Evolutionary conservation across 169 alveolate genomes (phyloP), one percentile per base, ranked within the genome.

Genomic region (Eimeria tenella): DNA sequence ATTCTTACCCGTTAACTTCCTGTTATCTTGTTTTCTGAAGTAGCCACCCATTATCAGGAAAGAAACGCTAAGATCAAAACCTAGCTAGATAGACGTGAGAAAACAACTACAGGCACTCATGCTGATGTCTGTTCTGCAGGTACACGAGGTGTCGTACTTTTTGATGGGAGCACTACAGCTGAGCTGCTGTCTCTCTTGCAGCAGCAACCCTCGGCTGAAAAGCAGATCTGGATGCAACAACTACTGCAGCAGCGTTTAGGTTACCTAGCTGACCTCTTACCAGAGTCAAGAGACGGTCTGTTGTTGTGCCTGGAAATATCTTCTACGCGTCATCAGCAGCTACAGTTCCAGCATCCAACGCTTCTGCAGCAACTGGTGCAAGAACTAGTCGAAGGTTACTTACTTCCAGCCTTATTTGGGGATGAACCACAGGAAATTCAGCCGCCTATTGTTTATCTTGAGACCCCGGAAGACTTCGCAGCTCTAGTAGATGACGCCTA

Each of bases 181-280:
- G 91, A 42, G 11, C 31, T 84, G 81, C 75, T 84, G 19, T 62
- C 42, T 31, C 15, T 84, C 23, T 23, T 84, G 63, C 75, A 84
- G 79, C 81, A 17, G 53, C 75, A 49, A 62, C 91, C 56, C 49
- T 5, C 42, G 17, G 79, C 62, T 17, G 81, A 49, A 42, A 58
- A 62, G 63, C 75, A 49, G 8, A 31, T 84, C 81, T 84, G 91
- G 91, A 62, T 58, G 50, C 91, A 60, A 60, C 81, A 84, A 77
- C 63, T 84, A 62, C 91, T 84, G 81, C 91, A 84, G 91, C 19
- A 63, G 25, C 75, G 91, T 49, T 60, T 84, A 62, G 65, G 91
- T 50, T 84, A 52, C 81, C 62, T 84, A 0, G 81, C 58, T 5
- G 63, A 62, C 31, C 70, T 84, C 58, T 11, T 84, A 62, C 81